These are phyloP conservation scores for Colletotrichum liaoningense DNA, from an alignment of 2,329 filamentous ascomycete genomes.

Conservation along the genomic window DNA sequence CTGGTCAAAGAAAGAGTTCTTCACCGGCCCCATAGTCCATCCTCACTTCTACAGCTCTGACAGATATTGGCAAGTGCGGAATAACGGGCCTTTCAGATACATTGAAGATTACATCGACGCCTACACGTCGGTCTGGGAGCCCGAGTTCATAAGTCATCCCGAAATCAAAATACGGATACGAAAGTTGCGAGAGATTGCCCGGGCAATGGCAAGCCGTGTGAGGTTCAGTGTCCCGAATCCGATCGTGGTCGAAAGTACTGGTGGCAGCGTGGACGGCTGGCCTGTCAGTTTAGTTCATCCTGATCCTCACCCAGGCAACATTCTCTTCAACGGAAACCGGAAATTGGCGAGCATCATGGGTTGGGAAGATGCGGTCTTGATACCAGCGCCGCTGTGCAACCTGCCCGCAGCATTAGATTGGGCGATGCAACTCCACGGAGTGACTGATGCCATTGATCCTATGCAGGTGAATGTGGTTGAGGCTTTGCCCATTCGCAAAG, in stretches of 20 bases:
- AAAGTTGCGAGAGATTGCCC: neutral
- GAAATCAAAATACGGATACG: neutral
- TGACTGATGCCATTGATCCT: neutral
- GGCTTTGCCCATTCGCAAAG: neutral
- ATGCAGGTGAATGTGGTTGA: neutral
- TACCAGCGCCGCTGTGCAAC: conserved; percentile 21
- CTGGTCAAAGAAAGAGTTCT: conserved; percentile 22
- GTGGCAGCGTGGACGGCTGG: conserved; percentile 11
- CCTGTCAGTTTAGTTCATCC: conserved; percentile 16
- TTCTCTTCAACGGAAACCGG: conserved; percentile 13
- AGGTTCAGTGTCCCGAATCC: neutral
- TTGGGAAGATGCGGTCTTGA: conserved; percentile 27
- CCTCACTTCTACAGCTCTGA: conserved; percentile 9
- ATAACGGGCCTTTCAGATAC: conserved; percentile 1
- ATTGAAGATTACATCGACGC: conserved; percentile 5
- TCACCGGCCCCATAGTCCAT: conserved; percentile 10
- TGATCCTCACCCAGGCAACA: conserved; percentile 23
- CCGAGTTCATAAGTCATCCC: neutral
- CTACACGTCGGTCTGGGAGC: neutral
- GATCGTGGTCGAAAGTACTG: neutral
- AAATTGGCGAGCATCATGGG: conserved; percentile 26
- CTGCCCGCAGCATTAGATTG: neutral
- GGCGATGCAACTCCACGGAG: neutral
- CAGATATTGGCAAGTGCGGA: neutral
- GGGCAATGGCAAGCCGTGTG: neutral